Percentiles rank a stretch among this genome's conserved stretches.
Evolutionary conservation across 768 basidiomycete species (phyloP).

Genomic region (Boletus pseudopeckii): DNA sequence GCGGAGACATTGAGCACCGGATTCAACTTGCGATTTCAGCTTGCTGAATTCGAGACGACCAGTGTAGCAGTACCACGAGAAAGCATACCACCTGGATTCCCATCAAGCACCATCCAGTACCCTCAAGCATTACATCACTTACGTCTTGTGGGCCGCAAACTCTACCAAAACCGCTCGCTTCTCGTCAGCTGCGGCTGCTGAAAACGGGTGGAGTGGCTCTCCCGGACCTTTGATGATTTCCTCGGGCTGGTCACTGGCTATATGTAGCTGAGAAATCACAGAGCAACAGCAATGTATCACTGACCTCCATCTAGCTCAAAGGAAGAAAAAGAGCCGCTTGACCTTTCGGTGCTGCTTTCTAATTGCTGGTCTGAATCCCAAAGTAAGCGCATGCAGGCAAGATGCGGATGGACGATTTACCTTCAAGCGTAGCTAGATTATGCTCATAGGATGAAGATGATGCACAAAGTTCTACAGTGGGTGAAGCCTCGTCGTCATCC

Average conservation of each 20-base stretch:
- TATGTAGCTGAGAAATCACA: slow-evolving; percentile 5
- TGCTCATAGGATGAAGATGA: not conserved
- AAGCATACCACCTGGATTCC: slow-evolving; percentile 19
- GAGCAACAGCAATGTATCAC: not conserved
- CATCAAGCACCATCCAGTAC: not conserved
- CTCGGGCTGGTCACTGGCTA: slow-evolving; percentile 6
- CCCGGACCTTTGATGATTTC: slow-evolving; percentile 5
- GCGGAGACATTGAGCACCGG: not conserved
- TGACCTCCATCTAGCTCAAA: slow-evolving; percentile 10
- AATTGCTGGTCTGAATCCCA: slow-evolving; percentile 2
- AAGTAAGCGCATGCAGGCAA: not conserved
- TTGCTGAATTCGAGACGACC: slow-evolving; percentile 15
- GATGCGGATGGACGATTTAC: not conserved
- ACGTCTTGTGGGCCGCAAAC: slow-evolving; percentile 20
- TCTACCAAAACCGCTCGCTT: slow-evolving; percentile 1
- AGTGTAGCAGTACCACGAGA: slow-evolving; percentile 28
- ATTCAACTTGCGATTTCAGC: slow-evolving; percentile 15
- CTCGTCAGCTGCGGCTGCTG: not conserved
- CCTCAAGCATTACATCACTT: not conserved
- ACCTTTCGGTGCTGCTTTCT: not conserved
- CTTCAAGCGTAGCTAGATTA: not conserved
- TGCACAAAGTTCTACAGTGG: not conserved
- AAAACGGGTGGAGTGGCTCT: not conserved
- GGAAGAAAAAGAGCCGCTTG: slow-evolving; percentile 6
- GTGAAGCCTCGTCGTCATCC: slow-evolving; percentile 14